phyloP scores from a whole-genome alignment of 306 rosid genomes.

The Ormosia semicastrata region DNA sequence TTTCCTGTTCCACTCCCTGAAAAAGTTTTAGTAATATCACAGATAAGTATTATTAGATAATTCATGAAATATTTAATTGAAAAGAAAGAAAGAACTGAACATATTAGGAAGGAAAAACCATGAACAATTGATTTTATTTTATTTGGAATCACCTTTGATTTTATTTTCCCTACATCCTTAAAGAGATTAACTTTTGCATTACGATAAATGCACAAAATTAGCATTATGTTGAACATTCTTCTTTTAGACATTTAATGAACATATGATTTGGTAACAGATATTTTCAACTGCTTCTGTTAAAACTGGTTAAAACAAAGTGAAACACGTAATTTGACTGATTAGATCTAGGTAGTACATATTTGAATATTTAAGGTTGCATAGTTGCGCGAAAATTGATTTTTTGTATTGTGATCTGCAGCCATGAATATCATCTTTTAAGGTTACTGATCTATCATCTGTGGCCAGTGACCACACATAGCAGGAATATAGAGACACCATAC shows the following conservation, averaged over 20 bases:
- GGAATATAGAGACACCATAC: not conserved
- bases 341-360: not conserved
- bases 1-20: conserved; percentile 72
- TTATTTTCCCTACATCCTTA: not conserved
- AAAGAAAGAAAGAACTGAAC: not conserved
- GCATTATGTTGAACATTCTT: not conserved
- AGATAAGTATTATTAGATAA: not conserved
- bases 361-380: not conserved
- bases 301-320: not conserved
- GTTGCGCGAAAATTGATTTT: not conserved
- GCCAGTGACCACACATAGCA: not conserved
- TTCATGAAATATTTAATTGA: not conserved
- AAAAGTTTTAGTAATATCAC: conserved; percentile 4
- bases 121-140: not conserved
- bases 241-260: not conserved
- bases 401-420: not conserved
- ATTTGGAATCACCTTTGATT: not conserved
- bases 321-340: not conserved
- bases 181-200: not conserved
- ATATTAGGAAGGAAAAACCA: not conserved
- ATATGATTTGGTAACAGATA: not conserved
- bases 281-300: not conserved
- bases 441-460: not conserved
- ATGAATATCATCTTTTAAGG: not conserved
- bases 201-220: not conserved